Conservation (phyloP, 345 rosid species). For the Camelina hispida region DNA sequence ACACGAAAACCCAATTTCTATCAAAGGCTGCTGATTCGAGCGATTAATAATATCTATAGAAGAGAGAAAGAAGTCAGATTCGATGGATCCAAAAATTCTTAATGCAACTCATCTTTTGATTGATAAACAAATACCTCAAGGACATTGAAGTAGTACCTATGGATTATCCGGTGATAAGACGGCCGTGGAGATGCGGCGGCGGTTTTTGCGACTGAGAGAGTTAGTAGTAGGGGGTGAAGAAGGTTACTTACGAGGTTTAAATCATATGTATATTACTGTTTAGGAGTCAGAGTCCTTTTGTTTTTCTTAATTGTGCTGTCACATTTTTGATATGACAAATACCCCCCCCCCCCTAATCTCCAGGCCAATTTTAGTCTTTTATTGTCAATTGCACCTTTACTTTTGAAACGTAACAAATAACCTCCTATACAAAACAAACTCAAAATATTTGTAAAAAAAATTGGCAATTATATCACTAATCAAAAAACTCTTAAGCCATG, state of each 20-base stretch:
- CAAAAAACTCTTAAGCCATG: not conserved
- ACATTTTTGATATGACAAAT: not conserved
- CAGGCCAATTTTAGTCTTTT: not conserved
- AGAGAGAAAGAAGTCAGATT: conserved; percentile 3
- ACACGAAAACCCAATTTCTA: conserved; percentile 20
- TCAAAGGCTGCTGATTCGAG: not conserved
- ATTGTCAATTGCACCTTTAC: not conserved
- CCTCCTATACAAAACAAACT: not conserved
- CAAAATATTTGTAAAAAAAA: not conserved
- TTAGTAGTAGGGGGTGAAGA: not conserved
- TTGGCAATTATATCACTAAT: not conserved
- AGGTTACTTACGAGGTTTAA: conserved; percentile 22
- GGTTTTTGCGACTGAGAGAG: conserved; percentile 2
- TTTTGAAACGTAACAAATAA: not conserved
- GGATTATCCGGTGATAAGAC: conserved; percentile 17
- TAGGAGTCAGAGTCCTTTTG: not conserved
- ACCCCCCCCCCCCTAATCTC: not conserved
- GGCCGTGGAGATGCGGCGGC: conserved; percentile 17
- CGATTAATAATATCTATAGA: not conserved
- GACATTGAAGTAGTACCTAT: not conserved
- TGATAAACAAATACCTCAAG: not conserved
- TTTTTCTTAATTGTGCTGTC: not conserved
- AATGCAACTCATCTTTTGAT: not conserved
- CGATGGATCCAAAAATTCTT: not conserved
- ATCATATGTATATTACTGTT: not conserved